Base-by-base conservation (phyloP, 306 rosid species). In the Luffa aegyptiaca region DNA sequence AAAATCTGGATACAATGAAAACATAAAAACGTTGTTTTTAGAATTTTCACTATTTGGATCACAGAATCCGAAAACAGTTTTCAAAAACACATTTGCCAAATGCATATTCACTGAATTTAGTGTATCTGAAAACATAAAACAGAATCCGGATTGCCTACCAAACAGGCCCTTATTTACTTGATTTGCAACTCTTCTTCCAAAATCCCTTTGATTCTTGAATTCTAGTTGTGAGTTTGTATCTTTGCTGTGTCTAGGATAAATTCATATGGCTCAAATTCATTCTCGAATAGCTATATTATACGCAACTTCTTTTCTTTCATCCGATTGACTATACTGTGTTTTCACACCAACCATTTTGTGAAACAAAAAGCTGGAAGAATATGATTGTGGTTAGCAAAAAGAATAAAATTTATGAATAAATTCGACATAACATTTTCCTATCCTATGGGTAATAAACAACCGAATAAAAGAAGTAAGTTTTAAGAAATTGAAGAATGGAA, bases 401-500 rank as follows among this genome's bases (percentile, higher is more conserved):
- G 37, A 33, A 61, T 3, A 86, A 37, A 57, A 90, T 94, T 81
- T 93, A 90, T 64, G 97, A 93, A 69, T 93, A 90, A 26, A 91
- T n/a, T 85, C 91, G 69, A n/a, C n/a, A n/a, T n/a, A 35, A 20
- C 44, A 63, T 63, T 63, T 63, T 63, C 20, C 44, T 14, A 37
- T 5, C 44, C 70, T 63, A 35, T 62, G 18, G 44, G 44, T 63
- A 63, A 13, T 31, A 62, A 62, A 63, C n/a, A 75, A 52, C 79
- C 35, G 17, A 51, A 75, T 35, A 3, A 53, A 51, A 36, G 63
- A 37, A 70, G 55, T 18, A 45, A 45, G 56, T 16, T 37, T 33
- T 16, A n/a, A 75, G 49, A 56, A 49, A 52, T 51, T 35, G 64
- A 75, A 75, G 64, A 75, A 75, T 51, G 48, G 49, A 53, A 33